A percentile compares a stretch with the other conserved stretches of the same genome.
phyloP scores from a whole-genome alignment of 345 rosid genomes.

The Citrus unshiu region DNA sequence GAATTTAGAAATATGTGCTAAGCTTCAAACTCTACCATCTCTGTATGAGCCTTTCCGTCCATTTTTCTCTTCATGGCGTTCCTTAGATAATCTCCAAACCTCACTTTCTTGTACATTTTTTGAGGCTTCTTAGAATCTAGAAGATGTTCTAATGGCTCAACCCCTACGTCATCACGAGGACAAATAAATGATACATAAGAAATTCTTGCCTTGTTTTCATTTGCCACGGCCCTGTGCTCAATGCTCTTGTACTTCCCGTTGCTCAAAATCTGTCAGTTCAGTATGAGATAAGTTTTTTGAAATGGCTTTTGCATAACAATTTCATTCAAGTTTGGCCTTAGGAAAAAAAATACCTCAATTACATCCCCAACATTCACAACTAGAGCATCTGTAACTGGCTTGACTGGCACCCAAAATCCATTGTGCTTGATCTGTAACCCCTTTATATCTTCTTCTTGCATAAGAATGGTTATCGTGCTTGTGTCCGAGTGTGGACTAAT shows the following conservation, averaged over 20 bases:
- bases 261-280: conserved; percentile 23
- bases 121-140: neutral
- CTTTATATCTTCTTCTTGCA: conserved; percentile 11
- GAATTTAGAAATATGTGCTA: neutral
- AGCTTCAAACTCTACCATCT: conserved; percentile 17
- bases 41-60: conserved; percentile 21
- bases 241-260: conserved; percentile 28
- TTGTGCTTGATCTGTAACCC: conserved; percentile 31
- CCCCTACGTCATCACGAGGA: conserved; percentile 17
- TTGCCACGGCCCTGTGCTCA: conserved; percentile 27
- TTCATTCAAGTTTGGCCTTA: neutral
- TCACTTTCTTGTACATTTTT: conserved; percentile 16
- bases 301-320: neutral
- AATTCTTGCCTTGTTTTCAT: conserved; percentile 17
- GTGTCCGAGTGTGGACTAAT: conserved; percentile 30
- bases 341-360: too few species aligned
- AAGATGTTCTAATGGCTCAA: conserved; percentile 26
- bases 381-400: too few species aligned
- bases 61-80: conserved; percentile 19
- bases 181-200: conserved; percentile 22
- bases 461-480: conserved; percentile 21
- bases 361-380: too few species aligned
- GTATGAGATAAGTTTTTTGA: neutral
- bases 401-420: conserved; percentile 16
- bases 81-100: conserved; percentile 22